These are phyloP conservation scores for Emmonsiellopsis sp. DNA, from an alignment of 2,329 filamentous ascomycete species.

Conservation along the genomic window DNA sequence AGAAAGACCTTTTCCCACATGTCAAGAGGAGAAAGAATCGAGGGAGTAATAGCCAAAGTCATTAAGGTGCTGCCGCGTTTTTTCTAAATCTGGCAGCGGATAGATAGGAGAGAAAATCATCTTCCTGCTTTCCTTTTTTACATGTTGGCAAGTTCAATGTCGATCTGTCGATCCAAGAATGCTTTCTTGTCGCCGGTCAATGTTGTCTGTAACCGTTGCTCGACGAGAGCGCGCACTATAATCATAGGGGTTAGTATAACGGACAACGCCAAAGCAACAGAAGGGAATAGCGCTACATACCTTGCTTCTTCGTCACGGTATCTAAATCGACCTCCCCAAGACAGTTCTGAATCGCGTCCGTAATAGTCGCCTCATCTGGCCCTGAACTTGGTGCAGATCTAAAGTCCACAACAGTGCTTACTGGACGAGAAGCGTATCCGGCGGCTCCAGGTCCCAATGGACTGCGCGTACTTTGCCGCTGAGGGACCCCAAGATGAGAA, in stretches of 20 bases:
- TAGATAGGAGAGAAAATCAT: background rate
- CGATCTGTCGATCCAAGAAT: conserved; percentile 89
- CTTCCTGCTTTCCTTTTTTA: conserved; percentile 33
- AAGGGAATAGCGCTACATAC: conserved; percentile 27
- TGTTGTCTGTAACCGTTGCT: conserved; percentile 87
- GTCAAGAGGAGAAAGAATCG: background rate
- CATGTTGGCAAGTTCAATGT: conserved; percentile 89
- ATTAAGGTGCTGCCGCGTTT: background rate
- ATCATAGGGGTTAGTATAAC: conserved; percentile 6
- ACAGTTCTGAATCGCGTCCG: conserved; percentile 74
- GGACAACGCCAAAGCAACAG: background rate
- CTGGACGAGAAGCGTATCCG: conserved; percentile 37
- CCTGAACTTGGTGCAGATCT: conserved; percentile 45
- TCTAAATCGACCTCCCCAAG: conserved; percentile 85
- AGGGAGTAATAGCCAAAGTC: background rate
- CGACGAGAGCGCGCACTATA: conserved; percentile 68
- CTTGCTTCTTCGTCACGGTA: conserved; percentile 96
- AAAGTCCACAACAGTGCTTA: conserved; percentile 49
- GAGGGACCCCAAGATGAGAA: conserved; percentile 30
- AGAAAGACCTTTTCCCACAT: background rate
- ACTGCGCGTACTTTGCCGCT: conserved; percentile 33
- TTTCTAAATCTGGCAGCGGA: background rate
- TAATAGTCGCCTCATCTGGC: conserved; percentile 69
- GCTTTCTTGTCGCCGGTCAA: conserved; percentile 73
- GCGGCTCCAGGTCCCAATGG: conserved; percentile 33